Evolutionary conservation across 805 yeast genomes (phyloP), one percentile per base, ranked within the genome.

Genomic region (Komagataella mondaviorum): DNA sequence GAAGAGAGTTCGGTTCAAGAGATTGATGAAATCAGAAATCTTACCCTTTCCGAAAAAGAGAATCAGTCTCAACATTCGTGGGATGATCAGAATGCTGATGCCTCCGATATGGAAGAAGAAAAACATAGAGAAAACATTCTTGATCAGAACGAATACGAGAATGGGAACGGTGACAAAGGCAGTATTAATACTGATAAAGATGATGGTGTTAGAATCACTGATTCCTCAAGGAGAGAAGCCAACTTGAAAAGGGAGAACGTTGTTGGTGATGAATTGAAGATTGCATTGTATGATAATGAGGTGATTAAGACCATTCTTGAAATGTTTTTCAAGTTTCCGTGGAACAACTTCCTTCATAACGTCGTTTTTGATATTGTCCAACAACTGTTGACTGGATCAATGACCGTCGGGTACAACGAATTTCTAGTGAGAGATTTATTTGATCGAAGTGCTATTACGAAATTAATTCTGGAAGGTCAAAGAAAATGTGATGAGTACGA

Each of bases 331-430:
- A 71, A 76, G 54, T 88, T 83, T 65, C 96, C 98, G 6, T 93
- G 98, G 98, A 93, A 93, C 65, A 93, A 93, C 63, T 93, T 93
- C 62, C 77, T 93, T 72, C 99, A 93, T 66, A 93, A 91, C 61
- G 99, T 93, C 53, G 96, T 93, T 6, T 93, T 91, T 72, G 99
- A 93, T 67, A 80, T 93, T 55, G 84, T 93, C 36, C 99, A 93
- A 66, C 99, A 93, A 64, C 81, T 93, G 17, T 77, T 93, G 64
- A 89, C 88, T 65, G 98, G 96, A 1, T 77, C 83, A 46, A 77
- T 83, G 73, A 91, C 87, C 56, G 78, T 84, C 54, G 91, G 96
- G 12, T 90, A 85, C 60, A 91, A 90, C 68, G 82, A 85, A 55
- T 89, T 75, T 69, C 72, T 81, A 54, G 84, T 81, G 24, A 78